Evolutionary conservation across 2,329 filamentous ascomycete genomes (phyloP), one percentile per base, ranked within the genome.

Genomic region (Annulohypoxylon truncatum): DNA sequence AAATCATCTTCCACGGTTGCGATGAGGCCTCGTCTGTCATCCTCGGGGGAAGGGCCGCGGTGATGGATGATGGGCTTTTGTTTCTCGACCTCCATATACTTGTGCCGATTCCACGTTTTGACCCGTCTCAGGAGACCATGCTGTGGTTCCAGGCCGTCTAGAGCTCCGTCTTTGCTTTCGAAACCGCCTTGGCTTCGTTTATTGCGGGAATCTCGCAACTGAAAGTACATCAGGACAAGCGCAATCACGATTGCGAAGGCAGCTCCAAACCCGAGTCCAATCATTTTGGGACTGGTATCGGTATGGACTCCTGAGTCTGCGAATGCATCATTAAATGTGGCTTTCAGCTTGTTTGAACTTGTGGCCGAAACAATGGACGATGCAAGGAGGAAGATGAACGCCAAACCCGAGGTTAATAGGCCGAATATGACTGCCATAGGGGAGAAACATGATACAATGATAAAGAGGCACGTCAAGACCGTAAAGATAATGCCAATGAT

Each of bases 71-170:
- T 26, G 12, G 64, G 71, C 7, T 57, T 64, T 63, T 76, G 74
- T 51, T 73, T 70, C 40, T 74, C 75, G 38, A 79, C 65, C 61
- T 75, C 75, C n/a, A 71, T 71, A 56, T 79, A 79, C 50, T 72
- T 75, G 62, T 76, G 74, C 2, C 66, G 66, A 3, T 66, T 69
- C 69, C 72, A 74, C 3, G 72, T 73, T 2, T 70, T 70, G 2
- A 76, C 57, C 12, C 71, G 69, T 18, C 54, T 61, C n/a, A 74
- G 40, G n/a, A 76, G 51, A 10, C 66, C 68, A 7, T 20, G 35
- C 1, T 31, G 28, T 13, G 52, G 24, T 20, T 9, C 38, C 8
- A 47, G 33, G 8, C 22, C 57, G 9, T 38, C 44, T 15, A 26
- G n/a, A 26, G n/a, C 5, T 3, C 67, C 61, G 8, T 26, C 50